A percentile compares a stretch with the other conserved stretches of the same genome.
phyloP scores from a whole-genome alignment of 1,284 basidiomycete species.

The Apiotrichum porosum region DNA sequence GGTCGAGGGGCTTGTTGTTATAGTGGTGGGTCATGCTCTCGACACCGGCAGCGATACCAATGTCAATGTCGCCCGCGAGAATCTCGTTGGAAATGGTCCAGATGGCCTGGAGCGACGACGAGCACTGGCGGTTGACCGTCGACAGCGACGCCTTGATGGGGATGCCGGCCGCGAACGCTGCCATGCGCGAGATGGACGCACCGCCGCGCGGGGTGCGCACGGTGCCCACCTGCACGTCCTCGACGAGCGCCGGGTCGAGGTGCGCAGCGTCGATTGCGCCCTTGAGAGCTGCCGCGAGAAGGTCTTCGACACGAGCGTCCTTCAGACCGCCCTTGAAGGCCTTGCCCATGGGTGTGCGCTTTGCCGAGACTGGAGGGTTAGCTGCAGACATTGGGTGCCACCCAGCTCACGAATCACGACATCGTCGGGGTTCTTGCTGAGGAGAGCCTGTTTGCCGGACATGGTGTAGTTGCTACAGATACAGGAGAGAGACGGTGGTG shows the following conservation, averaged over 20 bases:
- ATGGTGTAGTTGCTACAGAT: not conserved
- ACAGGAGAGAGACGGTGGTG: not conserved
- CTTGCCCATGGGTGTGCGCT: constrained; percentile 45
- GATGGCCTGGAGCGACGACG: constrained; percentile 70
- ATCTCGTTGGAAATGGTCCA: constrained; percentile 70
- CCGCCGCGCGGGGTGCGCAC: constrained; percentile 46
- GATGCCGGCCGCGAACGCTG: constrained; percentile 12
- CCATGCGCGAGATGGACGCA: constrained; percentile 18
- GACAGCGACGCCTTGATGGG: constrained; percentile 57
- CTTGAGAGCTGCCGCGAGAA: constrained; percentile 66
- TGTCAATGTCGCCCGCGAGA: constrained; percentile 70
- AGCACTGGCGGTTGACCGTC: constrained; percentile 89
- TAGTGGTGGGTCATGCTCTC: constrained; percentile 76
- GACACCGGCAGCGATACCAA: constrained; percentile 76
- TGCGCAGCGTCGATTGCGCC: constrained; percentile 44
- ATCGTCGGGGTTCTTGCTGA: constrained; percentile 20
- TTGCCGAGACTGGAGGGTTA: constrained; percentile 11
- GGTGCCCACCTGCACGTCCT: constrained; percentile 57
- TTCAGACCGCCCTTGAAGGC: constrained; percentile 84
- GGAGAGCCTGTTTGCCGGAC: constrained; percentile 10
- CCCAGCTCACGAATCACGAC: constrained; percentile 17
- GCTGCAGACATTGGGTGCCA: not conserved
- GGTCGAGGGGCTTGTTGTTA: constrained; percentile 65
- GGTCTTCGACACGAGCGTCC: constrained; percentile 77
- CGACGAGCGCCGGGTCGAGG: constrained; percentile 75